These are phyloP conservation scores for Arabis hirsuta DNA, from an alignment of 345 rosid species.

Conservation along the genomic window DNA sequence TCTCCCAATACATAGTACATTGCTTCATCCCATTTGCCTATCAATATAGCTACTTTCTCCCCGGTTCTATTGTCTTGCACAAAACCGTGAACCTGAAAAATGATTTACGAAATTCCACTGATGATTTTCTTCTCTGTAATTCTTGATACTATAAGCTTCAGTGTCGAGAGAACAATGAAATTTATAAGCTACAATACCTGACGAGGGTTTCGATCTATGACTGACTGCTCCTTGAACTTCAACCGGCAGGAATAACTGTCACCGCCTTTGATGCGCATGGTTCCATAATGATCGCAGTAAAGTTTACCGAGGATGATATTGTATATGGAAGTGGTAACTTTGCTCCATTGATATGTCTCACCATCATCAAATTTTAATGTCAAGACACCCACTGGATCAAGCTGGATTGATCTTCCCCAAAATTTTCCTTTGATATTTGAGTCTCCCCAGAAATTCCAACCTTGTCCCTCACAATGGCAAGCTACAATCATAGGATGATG, in stretches of 20 bases:
- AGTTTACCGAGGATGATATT: slow-evolving; percentile 95
- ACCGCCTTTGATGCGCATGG: slow-evolving; percentile 94
- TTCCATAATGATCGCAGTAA: slow-evolving; percentile 95
- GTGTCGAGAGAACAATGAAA: background rate
- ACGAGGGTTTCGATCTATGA: slow-evolving; percentile 96
- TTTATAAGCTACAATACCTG: slow-evolving; percentile 56
- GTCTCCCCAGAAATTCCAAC: slow-evolving; percentile 99
- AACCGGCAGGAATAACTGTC: slow-evolving; percentile 87
- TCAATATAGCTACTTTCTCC: slow-evolving; percentile 92
- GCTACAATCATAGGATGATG: slow-evolving; percentile 98
- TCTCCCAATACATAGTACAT: slow-evolving; percentile 94
- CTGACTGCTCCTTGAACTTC: slow-evolving; percentile 98
- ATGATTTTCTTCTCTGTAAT: background rate
- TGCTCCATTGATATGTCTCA: slow-evolving; percentile 94
- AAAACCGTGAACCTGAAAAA: slow-evolving; percentile 89
- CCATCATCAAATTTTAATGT: slow-evolving; percentile 91
- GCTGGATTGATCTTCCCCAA: slow-evolving; percentile 99
- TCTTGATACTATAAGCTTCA: background rate
- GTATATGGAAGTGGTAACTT: slow-evolving; percentile 97
- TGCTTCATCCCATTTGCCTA: slow-evolving; percentile 99
- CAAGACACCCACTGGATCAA: slow-evolving; percentile 92
- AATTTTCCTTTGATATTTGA: slow-evolving; percentile 98
- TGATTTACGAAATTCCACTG: background rate
- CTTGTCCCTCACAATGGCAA: slow-evolving; percentile 98
- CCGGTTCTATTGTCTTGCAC: slow-evolving; percentile 95